Evolutionary conservation across 768 basidiomycete species (phyloP).

Genomic region (Leucocoprinus sp.): DNA sequence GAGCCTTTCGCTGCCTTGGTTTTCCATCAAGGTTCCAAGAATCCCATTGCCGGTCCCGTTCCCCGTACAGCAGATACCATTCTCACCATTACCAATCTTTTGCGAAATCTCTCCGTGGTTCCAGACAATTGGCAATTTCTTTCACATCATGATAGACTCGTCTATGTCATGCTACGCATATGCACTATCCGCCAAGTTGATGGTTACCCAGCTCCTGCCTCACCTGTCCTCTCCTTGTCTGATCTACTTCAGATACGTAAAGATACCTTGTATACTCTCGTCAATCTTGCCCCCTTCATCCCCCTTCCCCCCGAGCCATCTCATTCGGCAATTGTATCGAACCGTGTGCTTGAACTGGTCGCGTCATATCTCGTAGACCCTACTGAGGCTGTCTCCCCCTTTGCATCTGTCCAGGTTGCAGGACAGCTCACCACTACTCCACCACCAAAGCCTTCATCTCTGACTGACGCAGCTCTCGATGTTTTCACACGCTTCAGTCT

Average conservation of each 20-base stretch:
- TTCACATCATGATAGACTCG: conserved; percentile 51
- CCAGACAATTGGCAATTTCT: conserved; percentile 64
- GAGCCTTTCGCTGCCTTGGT: conserved; percentile 53
- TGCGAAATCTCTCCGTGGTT: conserved; percentile 79
- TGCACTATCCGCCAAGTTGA: conserved; percentile 38
- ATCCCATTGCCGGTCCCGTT: conserved; percentile 42
- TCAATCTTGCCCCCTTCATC: conserved; percentile 44
- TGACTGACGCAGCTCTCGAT: conserved; percentile 75
- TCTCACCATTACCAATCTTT: conserved; percentile 64
- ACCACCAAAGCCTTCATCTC: conserved; percentile 50
- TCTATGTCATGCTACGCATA: conserved; percentile 64
- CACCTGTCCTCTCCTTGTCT: conserved; percentile 54
- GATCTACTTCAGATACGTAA: conserved; percentile 71
- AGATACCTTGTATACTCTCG: conserved; percentile 65
- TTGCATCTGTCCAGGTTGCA: conserved; percentile 45
- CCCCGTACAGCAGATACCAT: conserved; percentile 66
- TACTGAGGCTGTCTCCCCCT: conserved; percentile 55
- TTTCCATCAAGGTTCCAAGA: conserved; percentile 40
- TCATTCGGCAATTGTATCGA: too few species aligned
- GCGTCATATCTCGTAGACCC: conserved; percentile 73
- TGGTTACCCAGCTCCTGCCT: conserved; percentile 34
- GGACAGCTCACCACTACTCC: conserved; percentile 33
- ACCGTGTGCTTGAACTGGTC: conserved; percentile 55
- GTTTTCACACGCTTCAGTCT: conserved; percentile 75
- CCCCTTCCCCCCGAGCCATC: conserved; percentile 32